phyloP scores from a whole-genome alignment of 108 stramenopile species.

The Skeletonema grethae region DNA sequence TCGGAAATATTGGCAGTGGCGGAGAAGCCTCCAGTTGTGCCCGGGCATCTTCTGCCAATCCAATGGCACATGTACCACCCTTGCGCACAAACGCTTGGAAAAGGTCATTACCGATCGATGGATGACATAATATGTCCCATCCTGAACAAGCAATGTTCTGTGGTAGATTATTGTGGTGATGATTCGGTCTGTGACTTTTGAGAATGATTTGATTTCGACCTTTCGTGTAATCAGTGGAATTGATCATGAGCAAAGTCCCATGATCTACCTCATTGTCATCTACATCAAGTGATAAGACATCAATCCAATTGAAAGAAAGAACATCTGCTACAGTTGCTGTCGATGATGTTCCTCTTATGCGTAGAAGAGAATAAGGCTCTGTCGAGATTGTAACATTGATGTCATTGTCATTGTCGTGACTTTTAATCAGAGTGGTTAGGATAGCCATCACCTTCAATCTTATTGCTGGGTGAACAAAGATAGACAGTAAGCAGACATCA shows the following conservation, averaged over 20 bases:
- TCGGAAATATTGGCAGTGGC: constrained; percentile 74
- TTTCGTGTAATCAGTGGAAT: constrained; percentile 14
- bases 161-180: constrained; percentile 34
- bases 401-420: neutral
- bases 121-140: constrained; percentile 70
- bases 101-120: constrained; percentile 39
- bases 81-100: constrained; percentile 53
- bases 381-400: constrained; percentile 17
- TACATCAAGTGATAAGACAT: neutral
- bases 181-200: constrained; percentile 40
- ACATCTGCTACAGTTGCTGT: constrained; percentile 15
- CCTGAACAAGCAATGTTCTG: constrained; percentile 62
- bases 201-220: constrained; percentile 17
- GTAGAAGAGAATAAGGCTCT: constrained; percentile 34
- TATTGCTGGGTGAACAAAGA: constrained; percentile 49
- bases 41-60: constrained; percentile 68
- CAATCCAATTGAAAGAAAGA: constrained; percentile 3
- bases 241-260: constrained; percentile 23
- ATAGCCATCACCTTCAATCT: constrained; percentile 13
- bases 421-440: constrained; percentile 10
- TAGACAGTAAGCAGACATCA: constrained; percentile 15
- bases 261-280: constrained; percentile 15
- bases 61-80: constrained; percentile 67
- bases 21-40: constrained; percentile 68
- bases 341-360: constrained; percentile 34